These are phyloP conservation scores for Metschnikowia amazonensis DNA, from an alignment of 805 yeast species.

Conservation along the genomic window DNA sequence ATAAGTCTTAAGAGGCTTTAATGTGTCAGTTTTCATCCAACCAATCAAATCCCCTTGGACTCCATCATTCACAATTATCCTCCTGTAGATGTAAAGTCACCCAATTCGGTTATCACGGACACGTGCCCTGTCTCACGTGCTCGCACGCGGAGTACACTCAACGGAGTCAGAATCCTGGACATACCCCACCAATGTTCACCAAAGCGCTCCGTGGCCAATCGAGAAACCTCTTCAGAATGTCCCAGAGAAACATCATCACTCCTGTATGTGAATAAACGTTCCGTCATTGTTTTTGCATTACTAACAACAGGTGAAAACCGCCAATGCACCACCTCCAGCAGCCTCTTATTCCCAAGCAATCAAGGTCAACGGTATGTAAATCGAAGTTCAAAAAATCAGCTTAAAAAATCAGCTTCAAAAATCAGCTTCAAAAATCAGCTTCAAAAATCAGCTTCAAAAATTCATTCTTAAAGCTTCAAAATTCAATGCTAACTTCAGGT, in stretches of 20 bases:
- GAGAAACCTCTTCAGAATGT: slow-evolving; percentile 15
- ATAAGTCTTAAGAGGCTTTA: too few species aligned
- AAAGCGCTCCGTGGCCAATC: slow-evolving; percentile 12
- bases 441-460: slow-evolving; percentile 2
- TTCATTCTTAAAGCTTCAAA: too few species aligned
- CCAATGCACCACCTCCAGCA: slow-evolving; percentile 91
- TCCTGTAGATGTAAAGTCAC: too few species aligned
- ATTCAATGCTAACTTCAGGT: slow-evolving; percentile 42
- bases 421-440: too few species aligned
- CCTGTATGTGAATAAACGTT: slow-evolving; percentile 13
- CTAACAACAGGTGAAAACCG: slow-evolving; percentile 50
- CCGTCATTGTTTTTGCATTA: slow-evolving; percentile 4
- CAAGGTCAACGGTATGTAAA: slow-evolving; percentile 64
- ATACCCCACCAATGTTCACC: slow-evolving; percentile 23
- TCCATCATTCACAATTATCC: too few species aligned
- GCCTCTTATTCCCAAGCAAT: slow-evolving; percentile 96
- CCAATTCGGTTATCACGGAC: background rate
- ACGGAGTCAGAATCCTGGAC: background rate
- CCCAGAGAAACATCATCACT: slow-evolving; percentile 19
- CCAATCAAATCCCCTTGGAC: too few species aligned
- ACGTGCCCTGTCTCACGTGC: background rate
- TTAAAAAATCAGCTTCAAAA: too few species aligned
- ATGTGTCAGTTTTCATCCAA: too few species aligned
- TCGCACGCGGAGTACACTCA: background rate
- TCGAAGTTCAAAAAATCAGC: too few species aligned